Evolutionary conservation across 2,329 filamentous ascomycete genomes (phyloP).

Genomic region (Aspergillus puulaauensis): DNA sequence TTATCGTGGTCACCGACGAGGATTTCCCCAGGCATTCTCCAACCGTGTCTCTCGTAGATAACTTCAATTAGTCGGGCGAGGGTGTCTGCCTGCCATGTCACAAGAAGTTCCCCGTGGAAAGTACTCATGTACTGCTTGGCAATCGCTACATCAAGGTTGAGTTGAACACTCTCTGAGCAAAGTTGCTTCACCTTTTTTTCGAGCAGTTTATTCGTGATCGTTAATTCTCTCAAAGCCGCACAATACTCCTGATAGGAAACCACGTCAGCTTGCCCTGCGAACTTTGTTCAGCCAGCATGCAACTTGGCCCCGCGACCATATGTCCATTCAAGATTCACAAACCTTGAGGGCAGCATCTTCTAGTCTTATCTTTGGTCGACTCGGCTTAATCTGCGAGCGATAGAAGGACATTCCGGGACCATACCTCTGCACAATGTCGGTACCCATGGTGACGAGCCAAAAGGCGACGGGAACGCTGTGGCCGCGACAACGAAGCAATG

Average conservation of each 20-base stretch:
- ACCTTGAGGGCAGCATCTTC: constrained; percentile 14
- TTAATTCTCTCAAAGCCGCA: constrained; percentile 20
- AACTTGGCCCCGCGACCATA: neutral
- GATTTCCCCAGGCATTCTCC: constrained; percentile 23
- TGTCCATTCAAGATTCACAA: constrained; percentile 3
- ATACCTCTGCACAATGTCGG: constrained; percentile 15
- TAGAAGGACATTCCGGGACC: constrained; percentile 25
- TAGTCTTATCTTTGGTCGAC: neutral
- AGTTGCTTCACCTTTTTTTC: constrained; percentile 25
- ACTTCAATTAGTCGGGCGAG: constrained; percentile 37
- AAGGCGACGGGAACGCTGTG: neutral
- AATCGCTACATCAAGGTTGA: constrained; percentile 26
- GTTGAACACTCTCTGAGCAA: constrained; percentile 17
- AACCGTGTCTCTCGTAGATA: constrained; percentile 23
- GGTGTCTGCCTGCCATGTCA: constrained; percentile 37
- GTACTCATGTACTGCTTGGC: constrained; percentile 27
- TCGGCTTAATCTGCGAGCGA: constrained; percentile 9
- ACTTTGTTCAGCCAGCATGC: neutral
- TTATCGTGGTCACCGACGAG: constrained; percentile 16
- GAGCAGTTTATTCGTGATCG: constrained; percentile 27
- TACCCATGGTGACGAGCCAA: constrained; percentile 13
- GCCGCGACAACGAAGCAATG: constrained; percentile 10
- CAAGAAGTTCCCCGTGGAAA: constrained; percentile 26
- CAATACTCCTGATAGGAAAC: constrained; percentile 17
- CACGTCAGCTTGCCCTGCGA: neutral